Evolutionary conservation across 2,329 filamentous ascomycete genomes (phyloP), one percentile per base, ranked within the genome.

Genomic region (Scedosporium minutisporum): DNA sequence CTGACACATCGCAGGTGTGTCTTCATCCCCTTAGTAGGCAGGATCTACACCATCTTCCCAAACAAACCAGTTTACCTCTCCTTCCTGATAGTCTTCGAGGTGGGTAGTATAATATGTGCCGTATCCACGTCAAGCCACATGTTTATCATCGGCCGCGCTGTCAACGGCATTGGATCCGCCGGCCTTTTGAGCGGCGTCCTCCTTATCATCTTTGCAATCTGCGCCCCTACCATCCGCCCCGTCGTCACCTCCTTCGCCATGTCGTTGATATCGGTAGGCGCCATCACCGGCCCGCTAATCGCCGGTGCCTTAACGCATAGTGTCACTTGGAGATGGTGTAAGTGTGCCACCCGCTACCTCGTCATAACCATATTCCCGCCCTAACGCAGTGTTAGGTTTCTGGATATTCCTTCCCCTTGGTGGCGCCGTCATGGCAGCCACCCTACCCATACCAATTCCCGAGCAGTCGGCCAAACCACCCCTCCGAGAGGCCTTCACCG

Each of bases 251-350:
- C 63, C 2, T 18, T 57, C 27, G 29, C 71, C 65, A 65, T 66
- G 38, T 60, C 64, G 6, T 66, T 67, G 3, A 72, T 71, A 1
- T 77, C 78, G 48, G 58, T 78, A 3, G 80, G 78, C 3, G 75
- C 72, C 3, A 72, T 80, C 4, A 67, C 82, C 1, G 80, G 80
- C 0, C 80, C 79, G 1, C 70, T 81, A 71, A 69, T 80, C 41
- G 78, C 77, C 3, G 78, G 77, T 25, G 74, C 71, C 0, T 77
- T 80, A 41, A 69, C 72, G 3, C 73, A 74, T 27, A 65, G 66
- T 2, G 76, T 71, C 0, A 72, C 70, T 0, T 80, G 78, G 78
- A 63, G 77, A 23, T 79, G 74, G 74, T 63, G 57, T 38, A 27
- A 55, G 51, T 38, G 33, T 4, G 33, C 33, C 2, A 38, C 33